A percentile compares a stretch with the other conserved stretches of the same genome.
Evolutionary conservation across 2,329 filamentous ascomycete species (phyloP).

Genomic region (Paraphaeosphaeria minitans): DNA sequence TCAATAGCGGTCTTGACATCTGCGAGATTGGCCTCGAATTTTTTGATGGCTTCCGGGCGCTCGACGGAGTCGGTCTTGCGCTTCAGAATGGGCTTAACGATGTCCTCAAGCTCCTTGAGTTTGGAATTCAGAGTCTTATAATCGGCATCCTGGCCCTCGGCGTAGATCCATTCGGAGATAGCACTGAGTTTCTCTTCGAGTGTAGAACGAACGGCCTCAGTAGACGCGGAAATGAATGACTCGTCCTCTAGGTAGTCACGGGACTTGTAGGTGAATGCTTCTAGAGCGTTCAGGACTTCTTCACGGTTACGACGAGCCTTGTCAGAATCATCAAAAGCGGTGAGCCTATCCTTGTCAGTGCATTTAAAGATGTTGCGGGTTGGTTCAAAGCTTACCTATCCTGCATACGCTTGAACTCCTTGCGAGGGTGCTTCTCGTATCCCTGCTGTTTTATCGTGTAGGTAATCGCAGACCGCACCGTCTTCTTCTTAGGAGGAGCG

Average conservation of each 20-base stretch:
- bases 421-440: conserved; percentile 63
- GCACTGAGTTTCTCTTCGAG: conserved; percentile 71
- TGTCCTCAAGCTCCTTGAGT: conserved; percentile 75
- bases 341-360: conserved; percentile 61
- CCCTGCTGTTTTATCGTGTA: conserved; percentile 53
- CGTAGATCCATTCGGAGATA: conserved; percentile 89
- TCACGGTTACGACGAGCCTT: conserved; percentile 75
- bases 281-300: conserved; percentile 89
- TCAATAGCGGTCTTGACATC: conserved; percentile 73
- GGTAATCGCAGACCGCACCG: conserved; percentile 58
- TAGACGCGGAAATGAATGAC: conserved; percentile 73
- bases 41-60: conserved; percentile 71
- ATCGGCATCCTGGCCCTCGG: conserved; percentile 76
- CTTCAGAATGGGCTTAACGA: conserved; percentile 77
- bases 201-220: conserved; percentile 66
- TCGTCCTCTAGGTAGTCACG: conserved; percentile 82
- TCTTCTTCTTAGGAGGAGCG: conserved; percentile 57
- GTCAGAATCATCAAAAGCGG: conserved; percentile 86
- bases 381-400: conserved; percentile 51
- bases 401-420: conserved; percentile 64
- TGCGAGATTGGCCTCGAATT: conserved; percentile 72
- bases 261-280: conserved; percentile 87
- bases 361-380: not conserved
- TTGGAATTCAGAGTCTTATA: conserved; percentile 76
- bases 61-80: conserved; percentile 73